Conservation (phyloP, 75 land plant genomes). For the Picea glauca region DNA sequence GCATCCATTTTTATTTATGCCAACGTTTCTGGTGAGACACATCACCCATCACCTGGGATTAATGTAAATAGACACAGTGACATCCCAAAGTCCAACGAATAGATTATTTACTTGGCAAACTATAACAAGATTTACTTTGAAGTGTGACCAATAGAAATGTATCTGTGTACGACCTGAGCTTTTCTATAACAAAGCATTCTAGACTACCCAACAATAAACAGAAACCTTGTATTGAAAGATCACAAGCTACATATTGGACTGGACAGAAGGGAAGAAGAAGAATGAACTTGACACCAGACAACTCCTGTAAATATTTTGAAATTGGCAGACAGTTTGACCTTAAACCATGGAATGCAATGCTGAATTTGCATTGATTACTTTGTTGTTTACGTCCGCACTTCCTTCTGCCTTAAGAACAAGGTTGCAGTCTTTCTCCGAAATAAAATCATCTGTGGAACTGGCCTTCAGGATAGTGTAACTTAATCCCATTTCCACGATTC, state of each 20-base stretch:
- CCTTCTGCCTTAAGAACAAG: conserved; percentile 74
- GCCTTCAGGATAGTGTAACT: conserved; percentile 81
- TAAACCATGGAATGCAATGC: conserved; percentile 15
- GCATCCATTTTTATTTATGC: neutral
- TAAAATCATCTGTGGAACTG: conserved; percentile 62
- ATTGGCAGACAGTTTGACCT: conserved; percentile 17
- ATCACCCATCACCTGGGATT: no score
- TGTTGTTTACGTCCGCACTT: conserved; percentile 27
- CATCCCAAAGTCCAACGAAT: no score
- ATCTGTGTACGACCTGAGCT: no score
- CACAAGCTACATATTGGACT: neutral
- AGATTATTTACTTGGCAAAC: neutral
- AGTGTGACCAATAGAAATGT: neutral
- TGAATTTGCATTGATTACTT: conserved; percentile 24
- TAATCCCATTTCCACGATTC: conserved; percentile 63
- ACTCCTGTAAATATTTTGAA: conserved; percentile 9
- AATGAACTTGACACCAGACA: neutral
- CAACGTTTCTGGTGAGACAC: neutral
- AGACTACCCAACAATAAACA: neutral
- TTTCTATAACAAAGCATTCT: neutral
- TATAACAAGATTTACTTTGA: neutral
- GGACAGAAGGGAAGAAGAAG: neutral
- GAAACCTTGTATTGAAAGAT: neutral
- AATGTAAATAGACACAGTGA: no score
- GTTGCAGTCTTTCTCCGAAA: conserved; percentile 45